A percentile compares a stretch with the other conserved stretches of the same genome.
phyloP scores from a whole-genome alignment of 1,139 yeast genomes.

The Yamadazyma atmosphaerica region DNA sequence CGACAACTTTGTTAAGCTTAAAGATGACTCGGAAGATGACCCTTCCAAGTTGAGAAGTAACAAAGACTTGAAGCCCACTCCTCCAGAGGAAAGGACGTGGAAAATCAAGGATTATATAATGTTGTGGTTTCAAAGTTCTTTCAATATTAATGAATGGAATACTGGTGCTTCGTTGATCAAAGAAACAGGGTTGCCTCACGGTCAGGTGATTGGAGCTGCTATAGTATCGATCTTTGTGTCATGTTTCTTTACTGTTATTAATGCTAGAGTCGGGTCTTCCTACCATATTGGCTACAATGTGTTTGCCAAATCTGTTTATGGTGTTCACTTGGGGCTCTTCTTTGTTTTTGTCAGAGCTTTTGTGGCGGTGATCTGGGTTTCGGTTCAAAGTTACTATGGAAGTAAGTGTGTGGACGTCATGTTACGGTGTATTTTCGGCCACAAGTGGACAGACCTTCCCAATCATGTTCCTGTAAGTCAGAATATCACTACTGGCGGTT shows the following conservation, averaged over 20 bases:
- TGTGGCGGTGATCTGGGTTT: conserved; percentile 16
- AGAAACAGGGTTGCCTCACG: conserved; percentile 15
- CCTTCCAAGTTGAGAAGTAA: conserved; percentile 11
- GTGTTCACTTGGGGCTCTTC: conserved; percentile 14
- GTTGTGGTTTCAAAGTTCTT: conserved; percentile 16
- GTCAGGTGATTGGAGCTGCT: conserved; percentile 16
- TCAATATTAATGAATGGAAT: conserved; percentile 17
- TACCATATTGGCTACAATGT: conserved; percentile 18
- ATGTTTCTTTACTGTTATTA: conserved; percentile 15
- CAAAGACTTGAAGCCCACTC: conserved; percentile 16
- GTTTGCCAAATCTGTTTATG: conserved; percentile 15
- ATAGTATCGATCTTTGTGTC: conserved; percentile 12
- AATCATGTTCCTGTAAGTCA: conserved; percentile 15
- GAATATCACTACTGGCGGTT: conserved; percentile 13
- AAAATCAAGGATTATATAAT: conserved; percentile 12
- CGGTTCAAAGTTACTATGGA: conserved; percentile 17
- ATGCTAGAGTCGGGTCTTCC: conserved; percentile 17
- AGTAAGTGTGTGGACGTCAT: conserved; percentile 11
- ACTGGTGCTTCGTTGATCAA: conserved; percentile 16
- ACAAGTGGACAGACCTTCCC: conserved; percentile 14
- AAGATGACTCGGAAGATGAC: conserved; percentile 14
- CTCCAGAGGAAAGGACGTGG: conserved; percentile 18
- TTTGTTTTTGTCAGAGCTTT: conserved; percentile 16
- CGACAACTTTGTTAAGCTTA: conserved; percentile 13
- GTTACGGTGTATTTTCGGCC: conserved; percentile 16